Conservation (phyloP, 2,329 filamentous ascomycete genomes). For the Cladosporium phlei region DNA sequence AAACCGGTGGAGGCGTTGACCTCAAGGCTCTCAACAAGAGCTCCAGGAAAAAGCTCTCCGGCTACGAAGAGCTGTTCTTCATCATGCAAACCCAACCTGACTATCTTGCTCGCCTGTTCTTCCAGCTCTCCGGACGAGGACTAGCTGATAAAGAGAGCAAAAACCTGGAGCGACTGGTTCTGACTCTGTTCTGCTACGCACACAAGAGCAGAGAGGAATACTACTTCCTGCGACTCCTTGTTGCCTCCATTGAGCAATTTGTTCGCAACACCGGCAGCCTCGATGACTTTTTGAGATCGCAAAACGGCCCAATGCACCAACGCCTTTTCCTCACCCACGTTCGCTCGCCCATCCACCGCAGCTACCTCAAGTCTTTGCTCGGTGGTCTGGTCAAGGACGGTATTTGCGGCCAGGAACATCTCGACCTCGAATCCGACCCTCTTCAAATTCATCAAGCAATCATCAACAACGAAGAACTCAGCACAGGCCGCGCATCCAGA, state of each 20-base stretch:
- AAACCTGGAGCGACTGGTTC: slow-evolving; percentile 85
- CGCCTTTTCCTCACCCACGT: slow-evolving; percentile 84
- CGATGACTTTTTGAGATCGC: slow-evolving; percentile 71
- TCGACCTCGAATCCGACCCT: slow-evolving; percentile 94
- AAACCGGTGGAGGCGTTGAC: slow-evolving; percentile 79
- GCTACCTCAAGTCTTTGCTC: slow-evolving; percentile 82
- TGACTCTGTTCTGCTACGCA: slow-evolving; percentile 94
- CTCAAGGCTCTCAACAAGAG: slow-evolving; percentile 96
- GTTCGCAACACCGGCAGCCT: slow-evolving; percentile 67
- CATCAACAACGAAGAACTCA: slow-evolving; percentile 95
- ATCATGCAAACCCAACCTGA: slow-evolving; percentile 93
- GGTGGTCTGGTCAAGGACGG: slow-evolving; percentile 83
- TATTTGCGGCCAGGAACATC: slow-evolving; percentile 82
- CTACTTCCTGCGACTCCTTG: slow-evolving; percentile 84
- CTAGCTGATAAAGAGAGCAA: slow-evolving; percentile 89
- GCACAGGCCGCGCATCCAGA: slow-evolving; percentile 77
- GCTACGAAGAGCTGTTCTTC: slow-evolving; percentile 97
- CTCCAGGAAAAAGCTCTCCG: slow-evolving; percentile 89
- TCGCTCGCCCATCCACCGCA: slow-evolving; percentile 84
- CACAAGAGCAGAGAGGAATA: slow-evolving; percentile 97
- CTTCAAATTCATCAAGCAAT: slow-evolving; percentile 94
- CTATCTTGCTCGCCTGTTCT: slow-evolving; percentile 86
- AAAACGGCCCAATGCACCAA: slow-evolving; percentile 85
- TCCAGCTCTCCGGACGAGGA: slow-evolving; percentile 73
- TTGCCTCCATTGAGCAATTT: slow-evolving; percentile 78